A percentile compares a stretch with the other conserved stretches of the same genome.
Conservation (phyloP, 768 basidiomycete genomes). For the Trametes cubensis region DNA sequence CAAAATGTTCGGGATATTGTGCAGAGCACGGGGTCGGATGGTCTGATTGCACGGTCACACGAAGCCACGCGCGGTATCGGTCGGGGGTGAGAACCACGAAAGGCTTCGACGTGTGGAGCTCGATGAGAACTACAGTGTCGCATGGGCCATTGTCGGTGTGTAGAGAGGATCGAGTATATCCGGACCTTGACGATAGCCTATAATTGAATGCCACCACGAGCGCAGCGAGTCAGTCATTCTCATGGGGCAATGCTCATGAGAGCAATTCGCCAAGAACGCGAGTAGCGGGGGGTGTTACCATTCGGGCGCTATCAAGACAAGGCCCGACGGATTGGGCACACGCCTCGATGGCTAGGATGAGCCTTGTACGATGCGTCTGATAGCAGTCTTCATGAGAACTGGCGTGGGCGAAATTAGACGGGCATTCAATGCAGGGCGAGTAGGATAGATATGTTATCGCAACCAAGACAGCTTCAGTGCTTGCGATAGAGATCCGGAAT, state of each 20-base stretch:
- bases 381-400: not conserved
- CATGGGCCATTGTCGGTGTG: slow-evolving; percentile 17
- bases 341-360: not conserved
- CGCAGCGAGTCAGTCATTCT: not conserved
- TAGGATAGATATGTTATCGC: not conserved
- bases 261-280: not conserved
- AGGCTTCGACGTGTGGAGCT: slow-evolving; percentile 12
- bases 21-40: too few species aligned
- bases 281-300: not conserved
- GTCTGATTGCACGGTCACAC: not conserved
- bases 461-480: not conserved
- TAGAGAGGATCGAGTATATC: not conserved
- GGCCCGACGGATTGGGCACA: not conserved
- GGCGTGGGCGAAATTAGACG: not conserved
- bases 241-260: slow-evolving; percentile 4
- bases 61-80: not conserved
- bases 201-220: not conserved
- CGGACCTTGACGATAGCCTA: not conserved
- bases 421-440: not conserved
- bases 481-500: too few species aligned
- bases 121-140: not conserved
- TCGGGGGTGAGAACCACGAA: slow-evolving; percentile 4
- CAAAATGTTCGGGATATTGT: not conserved
- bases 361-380: not conserved
- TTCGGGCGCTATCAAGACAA: not conserved